Base-by-base conservation (phyloP, 2,329 filamentous ascomycete genomes). In the Thermoascus crustaceus region DNA sequence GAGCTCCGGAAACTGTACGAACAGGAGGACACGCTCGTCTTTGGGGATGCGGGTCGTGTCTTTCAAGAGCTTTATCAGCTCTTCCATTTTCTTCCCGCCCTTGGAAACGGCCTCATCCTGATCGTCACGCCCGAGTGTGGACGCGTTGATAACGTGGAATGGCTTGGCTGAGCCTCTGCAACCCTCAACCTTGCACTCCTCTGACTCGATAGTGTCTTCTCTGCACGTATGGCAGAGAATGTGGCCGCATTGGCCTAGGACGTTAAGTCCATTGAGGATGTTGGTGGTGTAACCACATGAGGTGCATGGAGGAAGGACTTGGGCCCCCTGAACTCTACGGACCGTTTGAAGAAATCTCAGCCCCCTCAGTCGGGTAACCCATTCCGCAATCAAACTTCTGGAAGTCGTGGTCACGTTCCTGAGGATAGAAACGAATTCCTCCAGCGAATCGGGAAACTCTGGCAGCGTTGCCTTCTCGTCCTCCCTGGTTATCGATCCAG, bases 21-120 rank as follows among this genome's bases (percentile, higher is more conserved):
- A 78, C 1, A 79, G 43, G 5, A 79, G 54, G 0, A 69, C 67
- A 40, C 71, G 66, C n/a, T 79, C 72, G 1, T 59, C 48, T 0
- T 49, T 24, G 0, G 55, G 56, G 20, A 72, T 56, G 7, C 33
- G 46, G 23, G 42, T 45, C 3, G 41, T 43, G 7, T 35, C 33
- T 5, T 58, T 40, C 16, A 78, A 55, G 3, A 76, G 50, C 0
- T 59, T 40, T 4, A 74, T 48, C 19, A 74, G 53, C 4, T 57
- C 55, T 19, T 66, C 58, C 1, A 75, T 40, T 45, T 76, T 78
- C 22, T 60, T 62, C 10, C 72, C 71, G 14, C 63, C 58, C 19
- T 49, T 49, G 4, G 36, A 35, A 14, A 43, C 19, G 18, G 37
- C 44, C 9, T 27, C 24, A 18, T 51, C 47, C 5, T 46, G 45